Evolutionary conservation across 1,284 basidiomycete genomes (phyloP), one percentile per base, ranked within the genome.

Genomic region (Anthracocystis setariae): DNA sequence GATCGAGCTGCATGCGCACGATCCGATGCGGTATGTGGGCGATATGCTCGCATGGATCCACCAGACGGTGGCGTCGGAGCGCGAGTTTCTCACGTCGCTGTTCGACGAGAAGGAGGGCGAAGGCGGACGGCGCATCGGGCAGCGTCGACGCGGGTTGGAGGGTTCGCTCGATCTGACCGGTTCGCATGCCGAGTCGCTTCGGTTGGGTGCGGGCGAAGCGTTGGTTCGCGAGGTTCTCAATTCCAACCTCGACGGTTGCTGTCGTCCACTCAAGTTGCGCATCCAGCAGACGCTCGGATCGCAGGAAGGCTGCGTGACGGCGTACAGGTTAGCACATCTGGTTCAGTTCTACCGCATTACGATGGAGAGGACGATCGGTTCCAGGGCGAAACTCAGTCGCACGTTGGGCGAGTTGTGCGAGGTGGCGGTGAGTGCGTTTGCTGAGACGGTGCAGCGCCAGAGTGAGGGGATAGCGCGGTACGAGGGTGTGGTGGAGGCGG

Each of bases 41-140:
- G 95, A 98, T 83, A 98, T 98, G 92, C 88, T 98, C 4, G 95
- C 94, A 0, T 98, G 95, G 96, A 90, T 98, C 1, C 95, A 98
- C 84, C 96, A 98, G 73, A 88, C 91, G 0, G 93, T 96, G 61
- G 95, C 95, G 0, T 91, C 90, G 3, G 95, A 98, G 83, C 90
- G 91, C 48, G 96, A 98, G 84, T 75, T 81, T n/a, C 54, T 81
- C 7, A 72, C 64, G 0, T 47, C 73, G 5, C 66, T 81, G 0
- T 73, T 81, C 18, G 65, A 64, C 35, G 63, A 63, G 18, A 57
- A 65, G 59, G 74, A 68, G 45, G 91, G 38, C 84, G 85, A 44
- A 89, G 89, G 66, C 25, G 67, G 58, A 21, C 50, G 50, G 51
- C 55, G 68, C 49, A 75, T 72, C 38, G 78, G 64, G 21, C 66